phyloP scores from a whole-genome alignment of 2,329 filamentous ascomycete species.

The Scedosporium apiospermum region DNA sequence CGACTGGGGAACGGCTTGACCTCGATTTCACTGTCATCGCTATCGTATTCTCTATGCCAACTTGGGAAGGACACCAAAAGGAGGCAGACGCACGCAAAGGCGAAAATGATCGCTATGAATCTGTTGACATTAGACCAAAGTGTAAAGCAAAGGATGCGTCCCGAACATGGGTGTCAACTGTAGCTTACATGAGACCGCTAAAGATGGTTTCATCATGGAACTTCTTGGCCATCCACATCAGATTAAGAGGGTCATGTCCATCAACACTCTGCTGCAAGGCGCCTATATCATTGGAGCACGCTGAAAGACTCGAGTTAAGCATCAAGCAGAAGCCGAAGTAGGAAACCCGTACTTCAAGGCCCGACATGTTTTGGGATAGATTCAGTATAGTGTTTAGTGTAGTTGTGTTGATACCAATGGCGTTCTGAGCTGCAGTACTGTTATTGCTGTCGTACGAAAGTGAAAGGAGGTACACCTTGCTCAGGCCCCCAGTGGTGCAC shows the following conservation, averaged over 20 bases:
- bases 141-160: neutral
- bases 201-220: conserved; percentile 4
- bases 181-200: neutral
- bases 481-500: conserved; percentile 4
- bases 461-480: neutral
- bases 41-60: neutral
- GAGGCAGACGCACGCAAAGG: neutral
- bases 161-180: neutral
- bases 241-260: conserved; percentile 3
- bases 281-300: neutral
- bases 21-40: neutral
- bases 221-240: neutral
- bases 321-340: conserved; percentile 4
- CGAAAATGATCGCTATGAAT: neutral
- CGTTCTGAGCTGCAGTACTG: neutral
- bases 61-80: neutral
- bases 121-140: neutral
- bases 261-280: neutral
- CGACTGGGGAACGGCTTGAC: neutral
- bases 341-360: conserved; percentile 2
- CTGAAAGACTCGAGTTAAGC: neutral
- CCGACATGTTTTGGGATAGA: neutral
- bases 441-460: neutral
- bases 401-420: neutral
- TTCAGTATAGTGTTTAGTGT: neutral